Base-by-base conservation (phyloP, 2,329 filamentous ascomycete genomes). In the Trematosphaeria pertusa region DNA sequence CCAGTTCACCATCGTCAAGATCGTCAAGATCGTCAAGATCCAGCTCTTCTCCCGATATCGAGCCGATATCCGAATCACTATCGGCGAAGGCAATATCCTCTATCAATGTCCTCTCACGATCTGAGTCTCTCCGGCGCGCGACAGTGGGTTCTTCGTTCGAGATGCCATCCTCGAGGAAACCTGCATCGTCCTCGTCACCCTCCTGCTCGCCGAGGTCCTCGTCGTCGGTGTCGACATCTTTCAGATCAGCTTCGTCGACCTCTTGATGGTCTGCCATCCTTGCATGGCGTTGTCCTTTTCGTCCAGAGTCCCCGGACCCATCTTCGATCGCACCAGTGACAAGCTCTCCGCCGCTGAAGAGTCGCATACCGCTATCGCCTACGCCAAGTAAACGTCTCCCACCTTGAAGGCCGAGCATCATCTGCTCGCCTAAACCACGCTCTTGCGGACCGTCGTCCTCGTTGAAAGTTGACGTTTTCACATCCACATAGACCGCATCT, bases 21-120 rank as follows among this genome's bases (percentile, higher is more conserved):
- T 64, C 63, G 37, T 64, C 64, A 9, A 60, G 48, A 3, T 64
- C 64, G 9, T 67, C 61, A 8, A 61, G 37, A 31, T 69, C 64
- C 2, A 43, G 56, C 21, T 69, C 81, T 6, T 84, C 81, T 7
- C 75, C 80, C 7, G 90, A 96, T 54, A 97, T 73, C 3, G 93
- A 96, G 5, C 94, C 94, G 4, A 99, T 80, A 68, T 99, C 95
- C 0, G 94, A 99, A 71, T 99, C 95, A 64, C 91, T 96, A 65
- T 99, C 94, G 11, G 94, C 94, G 75, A 97, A 99, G 1, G 86
- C 90, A 46, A 97, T 63, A 43, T 96, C 90, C 21, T 85, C 89
- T 18, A 85, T 52, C 6, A 50, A 39, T 38, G 62, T 48, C 10
- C 58, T 65, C 33, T 69, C 65, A 7, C 37, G 32, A 3, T 65